Conservation (phyloP, 352 stramenopile genomes). For the Globisporangium heterothallicum region DNA sequence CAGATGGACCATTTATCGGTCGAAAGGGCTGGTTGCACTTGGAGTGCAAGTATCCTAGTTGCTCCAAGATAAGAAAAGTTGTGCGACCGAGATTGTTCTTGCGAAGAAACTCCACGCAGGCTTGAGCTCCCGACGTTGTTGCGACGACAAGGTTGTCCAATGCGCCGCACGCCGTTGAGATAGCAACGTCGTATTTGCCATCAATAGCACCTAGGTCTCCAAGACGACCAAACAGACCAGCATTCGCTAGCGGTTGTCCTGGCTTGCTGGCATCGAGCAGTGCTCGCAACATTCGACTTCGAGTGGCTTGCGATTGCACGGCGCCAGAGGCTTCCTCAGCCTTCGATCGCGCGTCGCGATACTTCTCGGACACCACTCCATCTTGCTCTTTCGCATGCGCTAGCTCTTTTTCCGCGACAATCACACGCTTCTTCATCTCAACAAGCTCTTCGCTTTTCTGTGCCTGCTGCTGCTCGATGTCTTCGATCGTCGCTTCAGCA, state of each 20-base stretch:
- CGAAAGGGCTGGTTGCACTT: constrained; percentile 70
- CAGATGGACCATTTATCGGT: constrained; percentile 36
- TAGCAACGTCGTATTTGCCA: constrained; percentile 95
- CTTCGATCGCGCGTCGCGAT: constrained; percentile 60
- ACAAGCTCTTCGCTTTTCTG: constrained; percentile 48
- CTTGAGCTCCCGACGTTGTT: constrained; percentile 92
- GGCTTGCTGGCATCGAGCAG: constrained; percentile 90
- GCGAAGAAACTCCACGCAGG: constrained; percentile 94
- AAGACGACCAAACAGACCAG: constrained; percentile 93
- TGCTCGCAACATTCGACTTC: constrained; percentile 78
- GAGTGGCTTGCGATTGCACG: constrained; percentile 62
- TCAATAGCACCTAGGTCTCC: constrained; percentile 96
- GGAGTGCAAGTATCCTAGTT: constrained; percentile 84
- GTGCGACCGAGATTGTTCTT: constrained; percentile 94
- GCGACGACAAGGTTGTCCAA: constrained; percentile 98
- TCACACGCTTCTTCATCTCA: constrained; percentile 65
- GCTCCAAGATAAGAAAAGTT: constrained; percentile 98
- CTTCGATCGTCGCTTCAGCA: constrained; percentile 44
- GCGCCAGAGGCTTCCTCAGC: constrained; percentile 70
- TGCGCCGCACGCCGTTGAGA: constrained; percentile 95
- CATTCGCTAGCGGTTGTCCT: constrained; percentile 87
- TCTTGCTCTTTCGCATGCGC: constrained; percentile 54
- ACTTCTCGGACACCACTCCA: constrained; percentile 45
- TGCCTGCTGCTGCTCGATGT: constrained; percentile 57
- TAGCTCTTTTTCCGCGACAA: constrained; percentile 80